phyloP scores from a whole-genome alignment of 768 basidiomycete genomes.

The Suillus weaverae region DNA sequence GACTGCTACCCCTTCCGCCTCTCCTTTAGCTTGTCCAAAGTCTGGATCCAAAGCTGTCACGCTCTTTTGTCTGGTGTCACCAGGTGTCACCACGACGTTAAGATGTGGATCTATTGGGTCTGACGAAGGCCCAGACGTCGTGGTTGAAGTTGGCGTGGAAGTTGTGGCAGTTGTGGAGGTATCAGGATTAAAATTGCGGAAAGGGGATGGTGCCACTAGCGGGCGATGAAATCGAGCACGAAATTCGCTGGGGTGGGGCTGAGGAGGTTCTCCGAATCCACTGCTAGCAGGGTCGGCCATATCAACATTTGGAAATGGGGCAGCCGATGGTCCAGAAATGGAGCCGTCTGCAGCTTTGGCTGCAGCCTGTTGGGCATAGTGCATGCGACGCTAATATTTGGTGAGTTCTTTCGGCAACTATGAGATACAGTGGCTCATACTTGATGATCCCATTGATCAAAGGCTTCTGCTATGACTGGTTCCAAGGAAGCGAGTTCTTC shows the following conservation, averaged over 20 bases:
- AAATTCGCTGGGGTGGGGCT: slow-evolving; percentile 49
- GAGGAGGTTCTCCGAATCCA: slow-evolving; percentile 31
- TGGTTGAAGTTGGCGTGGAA: slow-evolving; percentile 36
- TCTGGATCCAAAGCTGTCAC: slow-evolving; percentile 23
- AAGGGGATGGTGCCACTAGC: slow-evolving; percentile 61
- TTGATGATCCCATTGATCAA: slow-evolving; percentile 85
- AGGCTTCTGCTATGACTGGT: slow-evolving; percentile 79
- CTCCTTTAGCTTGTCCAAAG: slow-evolving; percentile 21
- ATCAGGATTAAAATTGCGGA: slow-evolving; percentile 36
- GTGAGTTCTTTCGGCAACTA: slow-evolving; percentile 5
- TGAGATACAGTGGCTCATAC: slow-evolving; percentile 40
- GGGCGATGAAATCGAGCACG: slow-evolving; percentile 66
- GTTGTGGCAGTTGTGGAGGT: slow-evolving; percentile 33
- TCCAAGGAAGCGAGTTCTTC: slow-evolving; percentile 79
- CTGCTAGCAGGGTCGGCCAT: slow-evolving; percentile 32
- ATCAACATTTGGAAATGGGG: slow-evolving; percentile 32
- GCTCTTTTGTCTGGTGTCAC: slow-evolving; percentile 27
- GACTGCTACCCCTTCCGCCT: slow-evolving; percentile 24
- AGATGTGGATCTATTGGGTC: slow-evolving; percentile 35
- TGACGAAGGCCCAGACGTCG: slow-evolving; percentile 33
- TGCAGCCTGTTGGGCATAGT: slow-evolving; percentile 41
- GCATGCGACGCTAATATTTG: slow-evolving; percentile 43
- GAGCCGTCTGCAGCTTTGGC: slow-evolving; percentile 32
- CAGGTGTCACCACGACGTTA: slow-evolving; percentile 25
- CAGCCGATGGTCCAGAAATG: slow-evolving; percentile 25